phyloP scores from a whole-genome alignment of 2,329 filamentous ascomycete species.

The Corinectria fuckeliana region DNA sequence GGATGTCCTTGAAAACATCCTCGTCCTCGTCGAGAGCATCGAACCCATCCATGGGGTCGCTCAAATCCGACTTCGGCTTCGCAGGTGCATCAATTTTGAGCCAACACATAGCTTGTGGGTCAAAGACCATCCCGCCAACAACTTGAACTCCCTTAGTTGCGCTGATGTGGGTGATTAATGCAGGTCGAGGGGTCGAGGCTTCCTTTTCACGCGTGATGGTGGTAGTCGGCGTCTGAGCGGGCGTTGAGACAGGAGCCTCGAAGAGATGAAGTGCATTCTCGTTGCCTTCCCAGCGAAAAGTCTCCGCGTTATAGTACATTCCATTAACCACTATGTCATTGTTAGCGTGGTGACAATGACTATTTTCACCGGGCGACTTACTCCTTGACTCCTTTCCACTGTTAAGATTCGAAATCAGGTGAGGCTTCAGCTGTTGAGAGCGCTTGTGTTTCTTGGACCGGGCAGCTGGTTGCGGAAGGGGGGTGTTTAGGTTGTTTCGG shows the following conservation, averaged over 20 bases:
- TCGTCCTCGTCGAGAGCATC: constrained; percentile 84
- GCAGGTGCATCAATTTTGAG: constrained; percentile 71
- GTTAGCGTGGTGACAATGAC: constrained; percentile 39
- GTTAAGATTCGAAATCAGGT: constrained; percentile 85
- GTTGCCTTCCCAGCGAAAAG: constrained; percentile 94
- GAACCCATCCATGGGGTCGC: constrained; percentile 67
- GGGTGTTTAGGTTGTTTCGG: constrained; percentile 53
- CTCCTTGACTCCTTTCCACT: constrained; percentile 79
- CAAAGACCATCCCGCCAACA: constrained; percentile 98
- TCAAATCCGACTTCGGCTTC: constrained; percentile 55
- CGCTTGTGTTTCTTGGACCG: constrained; percentile 64
- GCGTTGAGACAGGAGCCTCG: constrained; percentile 66
- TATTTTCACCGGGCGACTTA: constrained; percentile 51
- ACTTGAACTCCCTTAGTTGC: constrained; percentile 87
- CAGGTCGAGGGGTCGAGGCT: constrained; percentile 67
- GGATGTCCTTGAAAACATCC: constrained; percentile 93
- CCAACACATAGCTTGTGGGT: constrained; percentile 98
- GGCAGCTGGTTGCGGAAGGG: constrained; percentile 49
- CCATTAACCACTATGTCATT: constrained; percentile 76
- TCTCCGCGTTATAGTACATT: constrained; percentile 92
- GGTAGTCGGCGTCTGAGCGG: constrained; percentile 51
- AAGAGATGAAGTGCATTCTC: constrained; percentile 85
- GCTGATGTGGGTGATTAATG: constrained; percentile 90
- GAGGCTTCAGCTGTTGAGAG: constrained; percentile 76
- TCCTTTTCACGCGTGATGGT: constrained; percentile 63